These are phyloP conservation scores for Aspergillus tanneri DNA, from an alignment of 2,329 filamentous ascomycete species.

Conservation along the genomic window DNA sequence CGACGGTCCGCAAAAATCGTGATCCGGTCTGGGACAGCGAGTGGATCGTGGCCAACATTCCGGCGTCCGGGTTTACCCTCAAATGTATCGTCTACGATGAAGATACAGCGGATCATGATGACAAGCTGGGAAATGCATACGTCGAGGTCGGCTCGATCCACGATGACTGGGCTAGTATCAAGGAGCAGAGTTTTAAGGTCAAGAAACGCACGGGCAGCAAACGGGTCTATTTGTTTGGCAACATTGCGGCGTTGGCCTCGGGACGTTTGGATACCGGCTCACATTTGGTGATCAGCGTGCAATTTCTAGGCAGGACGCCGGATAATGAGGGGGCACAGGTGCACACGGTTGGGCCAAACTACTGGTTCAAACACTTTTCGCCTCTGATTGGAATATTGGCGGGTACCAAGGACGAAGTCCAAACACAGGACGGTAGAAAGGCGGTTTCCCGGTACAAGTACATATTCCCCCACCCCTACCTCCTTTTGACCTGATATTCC, in stretches of 20 bases:
- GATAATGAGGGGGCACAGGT: constrained; percentile 62
- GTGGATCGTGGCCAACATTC: constrained; percentile 87
- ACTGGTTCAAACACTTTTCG: constrained; percentile 81
- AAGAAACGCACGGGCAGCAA: constrained; percentile 83
- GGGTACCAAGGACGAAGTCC: constrained; percentile 67
- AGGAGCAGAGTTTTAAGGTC: constrained; percentile 64
- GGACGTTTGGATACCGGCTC: constrained; percentile 67
- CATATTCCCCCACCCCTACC: constrained; percentile 31
- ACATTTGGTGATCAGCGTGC: constrained; percentile 68
- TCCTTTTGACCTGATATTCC: not conserved
- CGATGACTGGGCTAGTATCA: constrained; percentile 68
- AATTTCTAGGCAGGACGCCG: constrained; percentile 74
- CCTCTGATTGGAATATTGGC: constrained; percentile 82
- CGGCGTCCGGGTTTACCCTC: constrained; percentile 73
- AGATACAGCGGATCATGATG: constrained; percentile 80
- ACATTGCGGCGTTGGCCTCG: constrained; percentile 62
- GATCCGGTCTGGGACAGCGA: constrained; percentile 79
- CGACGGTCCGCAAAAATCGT: constrained; percentile 68
- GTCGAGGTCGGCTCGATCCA: constrained; percentile 61
- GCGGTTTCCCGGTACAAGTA: constrained; percentile 74
- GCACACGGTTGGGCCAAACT: constrained; percentile 76
- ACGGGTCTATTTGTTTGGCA: constrained; percentile 74
- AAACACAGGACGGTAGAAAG: constrained; percentile 53
- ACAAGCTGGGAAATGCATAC: constrained; percentile 83
- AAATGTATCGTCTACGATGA: constrained; percentile 90